These are phyloP conservation scores for Backusella circina DNA, from an alignment of 192 early-diverging fungal genomes.

Conservation along the genomic window DNA sequence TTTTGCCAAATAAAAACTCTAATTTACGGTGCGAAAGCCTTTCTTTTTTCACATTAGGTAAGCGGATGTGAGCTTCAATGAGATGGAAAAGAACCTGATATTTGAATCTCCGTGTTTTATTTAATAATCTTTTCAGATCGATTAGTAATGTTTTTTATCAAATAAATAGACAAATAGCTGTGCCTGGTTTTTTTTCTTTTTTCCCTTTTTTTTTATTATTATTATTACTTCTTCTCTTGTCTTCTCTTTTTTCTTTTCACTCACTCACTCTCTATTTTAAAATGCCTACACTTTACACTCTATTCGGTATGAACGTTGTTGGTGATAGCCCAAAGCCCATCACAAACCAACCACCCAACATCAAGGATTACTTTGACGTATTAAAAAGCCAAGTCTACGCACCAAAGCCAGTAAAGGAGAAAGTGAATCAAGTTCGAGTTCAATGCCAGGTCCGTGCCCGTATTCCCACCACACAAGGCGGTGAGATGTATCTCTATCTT, in stretches of 20 bases:
- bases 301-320: slow-evolving; percentile 39
- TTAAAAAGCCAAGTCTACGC: slow-evolving; percentile 28
- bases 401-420: slow-evolving; percentile 17
- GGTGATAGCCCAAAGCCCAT: slow-evolving; percentile 1
- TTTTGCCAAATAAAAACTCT: not conserved
- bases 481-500: slow-evolving; percentile 78
- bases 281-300: slow-evolving; percentile 25
- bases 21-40: not conserved
- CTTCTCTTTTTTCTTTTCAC: not conserved
- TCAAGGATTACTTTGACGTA: slow-evolving; percentile 31
- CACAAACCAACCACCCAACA: slow-evolving; percentile 8
- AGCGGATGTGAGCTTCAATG: not conserved
- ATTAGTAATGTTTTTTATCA: not conserved
- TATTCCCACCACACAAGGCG: slow-evolving; percentile 73
- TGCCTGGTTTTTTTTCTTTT: not conserved
- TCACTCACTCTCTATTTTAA: not conserved
- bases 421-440: slow-evolving; percentile 17
- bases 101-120: not conserved
- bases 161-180: not conserved
- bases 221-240: not conserved
- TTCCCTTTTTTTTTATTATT: not conserved
- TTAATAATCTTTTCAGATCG: not conserved
- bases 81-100: not conserved
- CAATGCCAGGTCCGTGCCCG: slow-evolving; percentile 69
- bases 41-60: not conserved